These are phyloP conservation scores for Boletus sp. DNA, from an alignment of 768 basidiomycete species.

Conservation along the genomic window DNA sequence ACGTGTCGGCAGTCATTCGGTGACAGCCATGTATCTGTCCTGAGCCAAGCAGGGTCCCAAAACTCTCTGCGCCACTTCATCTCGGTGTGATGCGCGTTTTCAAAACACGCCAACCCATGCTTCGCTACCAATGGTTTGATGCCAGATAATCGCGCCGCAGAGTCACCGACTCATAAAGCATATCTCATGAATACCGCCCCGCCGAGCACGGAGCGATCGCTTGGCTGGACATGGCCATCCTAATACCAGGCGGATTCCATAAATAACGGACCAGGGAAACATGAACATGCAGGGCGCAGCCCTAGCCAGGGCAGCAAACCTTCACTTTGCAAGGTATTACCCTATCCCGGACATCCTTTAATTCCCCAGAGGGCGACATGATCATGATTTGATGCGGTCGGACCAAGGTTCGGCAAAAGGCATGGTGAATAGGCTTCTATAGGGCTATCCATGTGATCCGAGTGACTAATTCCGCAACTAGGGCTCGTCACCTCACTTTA, in stretches of 20 bases:
- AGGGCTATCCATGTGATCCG: constrained; percentile 25
- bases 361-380: constrained; percentile 23
- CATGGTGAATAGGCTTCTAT: constrained; percentile 24
- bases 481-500: constrained; percentile 47
- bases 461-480: constrained; percentile 20
- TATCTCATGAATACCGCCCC: constrained; percentile 18
- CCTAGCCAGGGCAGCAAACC: constrained; percentile 3
- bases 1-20: constrained; percentile 1
- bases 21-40: constrained; percentile 3
- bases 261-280: background rate
- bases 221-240: background rate
- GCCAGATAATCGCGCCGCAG: constrained; percentile 21
- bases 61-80: constrained; percentile 19
- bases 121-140: constrained; percentile 4
- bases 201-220: constrained; percentile 19
- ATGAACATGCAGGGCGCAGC: constrained; percentile 9
- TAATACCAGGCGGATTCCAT: constrained; percentile 3
- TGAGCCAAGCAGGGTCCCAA: background rate
- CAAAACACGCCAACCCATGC: constrained; percentile 14
- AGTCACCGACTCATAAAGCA: constrained; percentile 12
- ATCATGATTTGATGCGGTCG: constrained; percentile 21
- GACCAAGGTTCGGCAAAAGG: constrained; percentile 15
- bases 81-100: constrained; percentile 8
- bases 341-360: constrained; percentile 6
- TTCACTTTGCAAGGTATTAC: constrained; percentile 12